A percentile compares a stretch with the other conserved stretches of the same genome.
phyloP scores from a whole-genome alignment of 306 rosid species.

The Geum urbanum region DNA sequence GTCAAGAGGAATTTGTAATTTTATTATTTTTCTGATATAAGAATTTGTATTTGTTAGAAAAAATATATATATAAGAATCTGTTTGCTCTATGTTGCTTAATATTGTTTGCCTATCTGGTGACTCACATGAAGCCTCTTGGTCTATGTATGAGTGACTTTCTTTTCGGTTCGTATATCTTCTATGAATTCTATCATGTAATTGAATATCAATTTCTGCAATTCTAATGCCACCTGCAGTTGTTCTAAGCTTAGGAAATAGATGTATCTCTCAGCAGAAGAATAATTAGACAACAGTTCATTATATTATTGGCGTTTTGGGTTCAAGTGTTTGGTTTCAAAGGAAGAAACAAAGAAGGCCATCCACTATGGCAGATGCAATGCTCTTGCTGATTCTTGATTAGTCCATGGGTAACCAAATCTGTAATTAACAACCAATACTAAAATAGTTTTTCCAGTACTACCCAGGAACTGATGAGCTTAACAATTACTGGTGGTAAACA shows the following conservation, averaged over 20 bases:
- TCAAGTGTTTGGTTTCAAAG: constrained; percentile 17
- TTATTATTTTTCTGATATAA: background rate
- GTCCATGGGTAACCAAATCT: background rate
- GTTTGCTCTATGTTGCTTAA: background rate
- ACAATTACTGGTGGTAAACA: no score
- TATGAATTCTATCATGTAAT: background rate
- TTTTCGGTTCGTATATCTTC: background rate
- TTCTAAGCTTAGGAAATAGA: background rate
- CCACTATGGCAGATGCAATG: background rate
- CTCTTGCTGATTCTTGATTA: constrained; percentile 8
- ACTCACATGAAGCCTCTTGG: constrained; percentile 3
- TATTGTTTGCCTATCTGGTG: background rate
- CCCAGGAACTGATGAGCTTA: no score
- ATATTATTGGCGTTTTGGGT: background rate
- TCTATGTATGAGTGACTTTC: background rate
- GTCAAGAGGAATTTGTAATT: background rate
- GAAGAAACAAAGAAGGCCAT: constrained; percentile 9
- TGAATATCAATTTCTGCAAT: background rate
- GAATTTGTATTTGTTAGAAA: no score
- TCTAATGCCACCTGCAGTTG: background rate
- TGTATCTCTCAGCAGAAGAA: background rate
- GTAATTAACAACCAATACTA: background rate
- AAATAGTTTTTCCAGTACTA: background rate
- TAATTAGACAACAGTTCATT: background rate
- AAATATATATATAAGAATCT: no score